phyloP scores from a whole-genome alignment of 345 rosid species.

The Acer negundo region DNA sequence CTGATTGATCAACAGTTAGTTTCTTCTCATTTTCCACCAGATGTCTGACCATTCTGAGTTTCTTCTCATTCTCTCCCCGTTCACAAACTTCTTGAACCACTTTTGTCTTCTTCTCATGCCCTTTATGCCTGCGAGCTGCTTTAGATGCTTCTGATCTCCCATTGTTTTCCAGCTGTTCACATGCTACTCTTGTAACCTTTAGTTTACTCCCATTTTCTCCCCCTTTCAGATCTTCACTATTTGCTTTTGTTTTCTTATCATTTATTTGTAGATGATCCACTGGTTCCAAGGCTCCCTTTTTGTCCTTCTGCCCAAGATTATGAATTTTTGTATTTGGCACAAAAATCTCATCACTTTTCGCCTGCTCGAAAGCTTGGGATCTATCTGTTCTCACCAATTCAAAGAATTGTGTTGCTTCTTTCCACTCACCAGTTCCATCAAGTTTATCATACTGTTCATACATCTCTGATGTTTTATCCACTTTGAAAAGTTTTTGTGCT shows the following conservation, averaged over 20 bases:
- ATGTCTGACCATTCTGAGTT: slow-evolving; percentile 27
- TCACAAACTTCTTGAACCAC: slow-evolving; percentile 37
- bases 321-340: slow-evolving; percentile 26
- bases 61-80: slow-evolving; percentile 41
- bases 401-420: slow-evolving; percentile 69
- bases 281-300: slow-evolving; percentile 31
- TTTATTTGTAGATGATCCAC: slow-evolving; percentile 33
- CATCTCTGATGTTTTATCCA: slow-evolving; percentile 33
- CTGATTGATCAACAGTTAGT: slow-evolving; percentile 32
- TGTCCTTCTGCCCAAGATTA: slow-evolving; percentile 44
- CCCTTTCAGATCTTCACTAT: slow-evolving; percentile 36
- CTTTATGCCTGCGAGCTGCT: slow-evolving; percentile 35
- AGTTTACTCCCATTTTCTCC: slow-evolving; percentile 33
- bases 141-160: slow-evolving; percentile 37
- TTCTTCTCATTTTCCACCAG: slow-evolving; percentile 40
- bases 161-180: slow-evolving; percentile 20
- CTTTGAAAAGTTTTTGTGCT: slow-evolving; percentile 21
- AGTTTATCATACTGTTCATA: slow-evolving; percentile 36
- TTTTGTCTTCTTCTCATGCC: slow-evolving; percentile 37
- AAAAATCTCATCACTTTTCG: slow-evolving; percentile 35
- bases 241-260: slow-evolving; percentile 35
- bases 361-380: slow-evolving; percentile 43
- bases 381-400: slow-evolving; percentile 62
- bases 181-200: slow-evolving; percentile 30
- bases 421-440: slow-evolving; percentile 69